phyloP scores from a whole-genome alignment of 2,329 filamentous ascomycete species.

The Stenocarpella maydis region DNA sequence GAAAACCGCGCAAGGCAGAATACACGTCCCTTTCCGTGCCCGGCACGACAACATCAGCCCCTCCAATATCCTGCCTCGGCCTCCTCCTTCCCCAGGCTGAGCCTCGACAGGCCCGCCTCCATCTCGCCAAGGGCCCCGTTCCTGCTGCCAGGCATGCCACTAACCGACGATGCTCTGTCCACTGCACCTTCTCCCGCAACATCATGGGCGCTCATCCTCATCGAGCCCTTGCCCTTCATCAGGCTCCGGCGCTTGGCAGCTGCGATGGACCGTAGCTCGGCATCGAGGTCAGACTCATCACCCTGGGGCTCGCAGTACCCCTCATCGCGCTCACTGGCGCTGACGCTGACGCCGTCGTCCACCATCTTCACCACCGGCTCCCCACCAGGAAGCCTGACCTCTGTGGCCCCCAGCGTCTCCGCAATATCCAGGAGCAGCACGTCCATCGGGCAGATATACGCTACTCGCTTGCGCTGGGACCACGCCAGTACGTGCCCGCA shows the following conservation, averaged over 20 bases:
- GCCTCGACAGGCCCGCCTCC: slow-evolving; percentile 18
- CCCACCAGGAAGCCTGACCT: slow-evolving; percentile 75
- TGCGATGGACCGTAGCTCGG: slow-evolving; percentile 31
- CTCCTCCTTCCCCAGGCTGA: slow-evolving; percentile 28
- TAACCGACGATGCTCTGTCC: slow-evolving; percentile 10
- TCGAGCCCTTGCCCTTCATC: slow-evolving; percentile 33
- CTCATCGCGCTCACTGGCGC: slow-evolving; percentile 58
- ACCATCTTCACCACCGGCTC: slow-evolving; percentile 49
- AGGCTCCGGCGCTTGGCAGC: slow-evolving; percentile 34
- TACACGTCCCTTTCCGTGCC: background rate
- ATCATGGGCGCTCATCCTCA: slow-evolving; percentile 4
- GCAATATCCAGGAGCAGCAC: slow-evolving; percentile 86
- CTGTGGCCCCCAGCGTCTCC: slow-evolving; percentile 74
- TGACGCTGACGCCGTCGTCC: slow-evolving; percentile 48
- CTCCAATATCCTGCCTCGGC: slow-evolving; percentile 16
- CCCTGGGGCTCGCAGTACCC: slow-evolving; percentile 64
- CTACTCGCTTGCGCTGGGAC: slow-evolving; percentile 80
- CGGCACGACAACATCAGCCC: background rate
- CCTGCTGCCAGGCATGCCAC: slow-evolving; percentile 2
- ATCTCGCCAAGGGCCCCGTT: slow-evolving; percentile 13
- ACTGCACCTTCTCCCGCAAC: background rate
- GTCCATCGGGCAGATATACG: slow-evolving; percentile 97
- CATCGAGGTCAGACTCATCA: slow-evolving; percentile 24
- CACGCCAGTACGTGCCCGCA: slow-evolving; percentile 92
- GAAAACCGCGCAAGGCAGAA: background rate